Base-by-base conservation (phyloP, 2,329 filamentous ascomycete genomes). In the Fusarium newnesense region DNA sequence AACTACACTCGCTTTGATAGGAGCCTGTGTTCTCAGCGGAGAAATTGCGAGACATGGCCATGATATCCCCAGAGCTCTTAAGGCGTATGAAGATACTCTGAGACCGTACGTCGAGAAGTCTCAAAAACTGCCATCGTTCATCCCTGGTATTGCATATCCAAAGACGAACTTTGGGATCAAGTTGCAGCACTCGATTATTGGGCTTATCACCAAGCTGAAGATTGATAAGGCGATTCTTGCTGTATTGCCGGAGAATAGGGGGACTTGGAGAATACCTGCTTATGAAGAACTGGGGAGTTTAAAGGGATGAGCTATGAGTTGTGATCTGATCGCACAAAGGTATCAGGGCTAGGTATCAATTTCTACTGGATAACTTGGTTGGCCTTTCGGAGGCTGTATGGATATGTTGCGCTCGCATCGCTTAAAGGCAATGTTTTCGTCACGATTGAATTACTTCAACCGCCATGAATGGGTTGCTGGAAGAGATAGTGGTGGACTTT, bases 1-100 rank as follows among this genome's bases (percentile, higher is more conserved):
- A 19, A 87, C 85, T 4, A 84, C 81, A 6, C 70, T 83, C 7
- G 84, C 84, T 5, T 68, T 89, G 28, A 75, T 83, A 3, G 84
- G 84, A 4, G 87, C 86, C 4, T 88, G 88, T 70, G 79, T 87
- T 1, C 81, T 90, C 2, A 87, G 87, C 2, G 85, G 86, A 5
- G 84, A 85, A 52, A 78, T 87, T n/a, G 62, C 68, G 18, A 69
- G 67, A 16, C 68, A 77, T 28, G 69, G 71, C 1, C 36, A 67
- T 16, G 73, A 79, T 44, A 60, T 81, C 16, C 28, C 67, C 4
- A 75, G 76, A 10, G 84, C 79, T 4, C 76, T 84, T 10, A 70
- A 76, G 8, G 72, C 73, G 8, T 88, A 88, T 47, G 84, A 87
- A 64, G 44, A 74, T 36, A 78, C 76, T 12, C 80, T 86, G 70